A percentile compares a stretch with the other conserved stretches of the same genome.
Evolutionary conservation across 441 rosid species (phyloP).

Genomic region (Sinapis alba): DNA sequence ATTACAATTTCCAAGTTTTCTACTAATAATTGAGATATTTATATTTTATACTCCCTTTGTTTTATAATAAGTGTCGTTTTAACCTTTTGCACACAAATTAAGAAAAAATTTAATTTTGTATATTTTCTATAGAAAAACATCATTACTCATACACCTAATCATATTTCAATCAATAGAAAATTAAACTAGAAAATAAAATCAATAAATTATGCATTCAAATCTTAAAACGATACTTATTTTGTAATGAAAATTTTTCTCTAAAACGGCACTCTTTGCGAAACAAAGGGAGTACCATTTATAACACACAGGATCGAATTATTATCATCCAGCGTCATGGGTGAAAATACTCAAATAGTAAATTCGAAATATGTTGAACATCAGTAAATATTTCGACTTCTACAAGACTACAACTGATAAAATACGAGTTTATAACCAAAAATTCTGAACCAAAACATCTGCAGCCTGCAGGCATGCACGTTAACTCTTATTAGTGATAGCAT

Average conservation of each 20-base stretch:
- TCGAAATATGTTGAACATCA: background rate
- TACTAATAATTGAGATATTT: slow-evolving; percentile 27
- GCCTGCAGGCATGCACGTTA: background rate
- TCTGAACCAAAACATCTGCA: background rate
- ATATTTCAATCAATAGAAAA: too few species aligned
- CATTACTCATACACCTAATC: too few species aligned
- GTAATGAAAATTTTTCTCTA: too few species aligned
- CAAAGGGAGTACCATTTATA: background rate
- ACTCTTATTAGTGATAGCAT: background rate
- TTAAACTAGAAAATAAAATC: too few species aligned
- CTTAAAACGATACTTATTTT: too few species aligned
- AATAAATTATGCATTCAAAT: too few species aligned
- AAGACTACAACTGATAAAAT: background rate
- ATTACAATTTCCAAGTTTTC: slow-evolving; percentile 23
- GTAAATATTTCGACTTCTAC: background rate
- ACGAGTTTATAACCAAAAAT: background rate
- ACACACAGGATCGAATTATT: background rate
- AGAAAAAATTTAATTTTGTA: too few species aligned
- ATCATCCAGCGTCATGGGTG: background rate
- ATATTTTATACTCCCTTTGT: too few species aligned
- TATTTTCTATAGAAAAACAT: too few species aligned
- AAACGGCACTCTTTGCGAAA: too few species aligned
- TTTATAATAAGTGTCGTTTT: too few species aligned
- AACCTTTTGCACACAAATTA: too few species aligned
- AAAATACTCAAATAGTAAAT: background rate